A percentile compares a stretch with the other conserved stretches of the same genome.
phyloP scores from a whole-genome alignment of 371 early-diverging fungal genomes.

The Rhizopus microsporus region DNA sequence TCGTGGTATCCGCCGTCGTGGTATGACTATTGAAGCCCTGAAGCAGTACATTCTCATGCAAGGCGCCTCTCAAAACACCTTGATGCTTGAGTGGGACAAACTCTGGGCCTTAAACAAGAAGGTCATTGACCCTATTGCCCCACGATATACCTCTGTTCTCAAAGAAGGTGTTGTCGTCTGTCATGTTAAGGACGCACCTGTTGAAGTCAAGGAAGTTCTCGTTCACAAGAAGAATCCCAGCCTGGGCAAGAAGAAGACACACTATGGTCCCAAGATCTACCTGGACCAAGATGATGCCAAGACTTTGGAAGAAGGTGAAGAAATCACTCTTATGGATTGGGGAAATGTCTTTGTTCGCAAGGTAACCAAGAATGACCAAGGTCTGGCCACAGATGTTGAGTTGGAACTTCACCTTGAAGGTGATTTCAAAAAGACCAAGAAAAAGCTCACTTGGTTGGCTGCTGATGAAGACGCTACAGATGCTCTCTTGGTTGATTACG shows the following conservation, averaged over 20 bases:
- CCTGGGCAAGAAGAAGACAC: conserved; percentile 88
- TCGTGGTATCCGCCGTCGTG: conserved; percentile 97
- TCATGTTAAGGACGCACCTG: conserved; percentile 61
- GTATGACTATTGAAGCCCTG: conserved; percentile 98
- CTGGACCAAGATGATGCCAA: conserved; percentile 93
- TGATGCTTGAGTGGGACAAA: conserved; percentile 99
- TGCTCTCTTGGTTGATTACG: conserved; percentile 85
- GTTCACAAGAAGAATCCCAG: conserved; percentile 96
- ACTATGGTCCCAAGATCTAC: conserved; percentile 77
- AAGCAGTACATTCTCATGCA: conserved; percentile 98
- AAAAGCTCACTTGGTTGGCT: conserved; percentile 99
- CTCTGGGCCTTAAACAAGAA: conserved; percentile 99
- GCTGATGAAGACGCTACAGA: conserved; percentile 60
- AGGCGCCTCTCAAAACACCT: conserved; percentile 96
- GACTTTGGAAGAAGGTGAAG: conserved; percentile 82
- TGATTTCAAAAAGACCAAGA: conserved; percentile 98
- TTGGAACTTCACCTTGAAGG: conserved; percentile 88
- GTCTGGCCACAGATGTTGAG: conserved; percentile 52
- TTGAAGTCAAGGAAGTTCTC: conserved; percentile 70
- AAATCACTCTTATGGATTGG: conserved; percentile 99
- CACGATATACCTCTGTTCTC: conserved; percentile 88
- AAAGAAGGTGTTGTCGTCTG: conserved; percentile 68
- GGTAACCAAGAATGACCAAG: conserved; percentile 57
- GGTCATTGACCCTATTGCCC: conserved; percentile 95
- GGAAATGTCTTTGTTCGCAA: conserved; percentile 93